Conservation (phyloP, 2,329 filamentous ascomycete species). For the Talaromyces marneffei region DNA sequence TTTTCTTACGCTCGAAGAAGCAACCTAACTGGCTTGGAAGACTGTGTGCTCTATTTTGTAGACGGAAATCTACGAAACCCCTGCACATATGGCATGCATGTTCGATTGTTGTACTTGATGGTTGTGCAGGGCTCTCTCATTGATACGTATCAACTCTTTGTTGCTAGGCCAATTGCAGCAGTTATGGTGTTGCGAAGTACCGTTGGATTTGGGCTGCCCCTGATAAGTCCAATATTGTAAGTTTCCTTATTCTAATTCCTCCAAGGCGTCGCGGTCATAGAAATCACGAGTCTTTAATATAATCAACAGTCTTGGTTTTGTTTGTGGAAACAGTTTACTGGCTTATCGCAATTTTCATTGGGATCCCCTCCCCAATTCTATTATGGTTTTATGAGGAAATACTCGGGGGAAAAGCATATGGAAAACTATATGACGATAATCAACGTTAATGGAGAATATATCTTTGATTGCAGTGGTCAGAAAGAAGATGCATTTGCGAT, state of each 20-base stretch:
- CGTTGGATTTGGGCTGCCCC: conserved; percentile 37
- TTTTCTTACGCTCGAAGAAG: too few relatives aligned
- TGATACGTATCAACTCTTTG: conserved; percentile 37
- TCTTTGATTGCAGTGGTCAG: too few relatives aligned
- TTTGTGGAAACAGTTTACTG: conserved; percentile 38
- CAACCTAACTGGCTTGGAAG: too few relatives aligned
- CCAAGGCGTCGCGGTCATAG: too few relatives aligned
- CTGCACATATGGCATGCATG: too few relatives aligned
- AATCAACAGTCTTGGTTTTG: conserved; percentile 31
- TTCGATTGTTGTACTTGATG: neutral
- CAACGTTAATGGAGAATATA: too few relatives aligned
- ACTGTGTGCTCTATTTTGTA: too few relatives aligned
- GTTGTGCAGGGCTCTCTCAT: conserved; percentile 42
- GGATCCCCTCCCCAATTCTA: conserved; percentile 45
- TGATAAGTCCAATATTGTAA: conserved; percentile 31
- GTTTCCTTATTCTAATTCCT: too few relatives aligned
- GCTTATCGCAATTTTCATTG: conserved; percentile 35
- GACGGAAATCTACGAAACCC: too few relatives aligned
- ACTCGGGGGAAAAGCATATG: conserved; percentile 34
- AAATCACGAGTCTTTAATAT: conserved; percentile 21
- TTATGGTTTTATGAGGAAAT: conserved; percentile 47
- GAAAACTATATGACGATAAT: too few relatives aligned
- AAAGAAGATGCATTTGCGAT: too few relatives aligned
- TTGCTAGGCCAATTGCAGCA: conserved; percentile 35
- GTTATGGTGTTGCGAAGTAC: conserved; percentile 31